These are phyloP conservation scores for Diplosphaera chodatii DNA, from an alignment of 139 green algal genomes.

Conservation along the genomic window DNA sequence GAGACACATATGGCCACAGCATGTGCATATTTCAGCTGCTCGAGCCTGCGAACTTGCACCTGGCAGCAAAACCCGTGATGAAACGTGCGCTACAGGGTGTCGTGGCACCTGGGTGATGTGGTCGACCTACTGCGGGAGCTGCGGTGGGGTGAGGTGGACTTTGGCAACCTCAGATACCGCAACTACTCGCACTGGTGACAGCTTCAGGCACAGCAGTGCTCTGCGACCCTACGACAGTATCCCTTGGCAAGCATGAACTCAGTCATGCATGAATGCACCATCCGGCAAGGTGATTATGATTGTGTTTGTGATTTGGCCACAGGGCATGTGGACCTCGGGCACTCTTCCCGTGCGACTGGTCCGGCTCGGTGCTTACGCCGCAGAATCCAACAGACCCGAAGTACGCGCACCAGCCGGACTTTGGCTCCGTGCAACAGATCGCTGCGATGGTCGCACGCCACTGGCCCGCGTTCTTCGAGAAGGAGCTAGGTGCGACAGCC, in stretches of 20 bases:
- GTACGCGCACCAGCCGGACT: not conserved
- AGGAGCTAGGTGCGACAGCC: not conserved
- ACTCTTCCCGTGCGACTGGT: not conserved
- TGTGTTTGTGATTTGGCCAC: no score
- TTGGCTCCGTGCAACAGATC: not conserved
- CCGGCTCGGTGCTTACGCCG: not conserved
- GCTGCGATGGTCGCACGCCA: not conserved
- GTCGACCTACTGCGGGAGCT: constrained; percentile 5
- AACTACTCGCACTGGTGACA: not conserved
- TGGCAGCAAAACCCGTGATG: no score
- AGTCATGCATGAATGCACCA: no score
- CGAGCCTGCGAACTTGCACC: no score
- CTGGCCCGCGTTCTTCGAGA: not conserved
- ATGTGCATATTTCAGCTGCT: no score
- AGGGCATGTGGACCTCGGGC: not conserved
- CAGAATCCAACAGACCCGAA: not conserved
- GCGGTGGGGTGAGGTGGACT: constrained; percentile 3
- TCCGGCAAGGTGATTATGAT: no score
- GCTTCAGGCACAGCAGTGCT: no score
- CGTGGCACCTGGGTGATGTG: constrained; percentile 8
- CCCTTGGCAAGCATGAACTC: no score
- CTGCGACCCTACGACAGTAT: no score
- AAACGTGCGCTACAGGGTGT: constrained; percentile 3
- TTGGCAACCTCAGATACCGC: constrained; percentile 8
- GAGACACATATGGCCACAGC: no score